Base-by-base conservation (phyloP, 768 basidiomycete genomes). In the Goffeauzyma gilvescens region DNA sequence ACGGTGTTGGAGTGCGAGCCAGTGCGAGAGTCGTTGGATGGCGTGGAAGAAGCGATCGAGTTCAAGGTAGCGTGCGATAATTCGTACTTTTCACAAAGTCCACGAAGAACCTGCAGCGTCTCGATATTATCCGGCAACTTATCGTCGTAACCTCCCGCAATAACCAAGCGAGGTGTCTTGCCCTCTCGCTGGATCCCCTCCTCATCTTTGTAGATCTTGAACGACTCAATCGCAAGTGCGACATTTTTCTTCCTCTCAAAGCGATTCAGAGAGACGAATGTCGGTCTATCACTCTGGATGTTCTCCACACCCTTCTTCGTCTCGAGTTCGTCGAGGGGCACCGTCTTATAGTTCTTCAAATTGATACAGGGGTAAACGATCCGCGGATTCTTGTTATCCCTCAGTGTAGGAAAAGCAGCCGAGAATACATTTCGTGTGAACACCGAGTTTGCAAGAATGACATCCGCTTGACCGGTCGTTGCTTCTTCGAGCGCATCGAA, bases 321-420 rank as follows among this genome's bases (percentile, higher is more conserved):
- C 57, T 0, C 65, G 55, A 42, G 58, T 7, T 39, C 44, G 12
- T 32, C 38, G 18, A 10, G 38, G 21, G 12, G 32, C 38, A 40
- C 34, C 3, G 41, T 43, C 23, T 72, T 72, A 52, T 90, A 95
- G 0, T 76, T 76, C 3, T 71, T 65, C 14, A 84, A 66, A 51
- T 93, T 86, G 46, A 98, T 86, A 0, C 87, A 86, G 1, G 93
- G 93, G 59, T 95, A 87, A n/a, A 95, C 76, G n/a, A 93, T 78
- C 28, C 68, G 69, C 3, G 80, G 84, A 0, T 63, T 67, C 20
- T 68, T 67, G 2, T 43, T 49, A 3, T 55, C 46, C 25, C 38
- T 48, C 32, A 96, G 75, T 1, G 76, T 75, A 0, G 73, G 69
- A 54, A 96, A 83, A 50, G 85, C 75, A 2, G 71, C 66, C 46